phyloP scores from a whole-genome alignment of 2,329 filamentous ascomycete species.

The Ambrosiella beaveri region DNA sequence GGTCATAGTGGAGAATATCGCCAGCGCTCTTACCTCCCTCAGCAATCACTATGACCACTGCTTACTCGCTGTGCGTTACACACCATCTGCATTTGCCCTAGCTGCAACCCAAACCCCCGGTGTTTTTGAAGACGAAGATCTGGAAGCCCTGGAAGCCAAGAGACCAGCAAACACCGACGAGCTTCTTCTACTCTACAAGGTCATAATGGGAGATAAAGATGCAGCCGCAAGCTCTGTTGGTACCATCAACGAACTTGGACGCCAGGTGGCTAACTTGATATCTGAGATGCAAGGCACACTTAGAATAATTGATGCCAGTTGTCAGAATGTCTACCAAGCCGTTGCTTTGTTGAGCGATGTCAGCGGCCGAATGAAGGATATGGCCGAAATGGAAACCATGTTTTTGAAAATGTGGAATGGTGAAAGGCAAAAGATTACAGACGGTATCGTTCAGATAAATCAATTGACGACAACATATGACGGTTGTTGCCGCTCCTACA shows the following conservation, averaged over 20 bases:
- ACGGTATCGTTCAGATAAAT: conserved; percentile 58
- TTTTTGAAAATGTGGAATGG: conserved; percentile 55
- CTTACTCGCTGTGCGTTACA: conserved; percentile 77
- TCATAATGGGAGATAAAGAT: conserved; percentile 55
- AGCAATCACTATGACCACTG: conserved; percentile 86
- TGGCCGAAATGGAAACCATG: conserved; percentile 45
- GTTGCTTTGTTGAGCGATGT: conserved; percentile 52
- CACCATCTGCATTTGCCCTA: conserved; percentile 58
- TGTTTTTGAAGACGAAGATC: conserved; percentile 26
- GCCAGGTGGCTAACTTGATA: conserved; percentile 28
- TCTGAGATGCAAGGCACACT: conserved; percentile 61
- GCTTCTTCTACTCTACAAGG: conserved; percentile 63
- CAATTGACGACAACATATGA: conserved; percentile 71
- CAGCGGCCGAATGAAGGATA: conserved; percentile 44
- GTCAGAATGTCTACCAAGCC: conserved; percentile 42
- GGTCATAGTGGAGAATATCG: conserved; percentile 22
- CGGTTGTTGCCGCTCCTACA: conserved; percentile 70
- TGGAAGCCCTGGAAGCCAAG: conserved; percentile 29
- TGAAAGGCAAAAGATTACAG: conserved; percentile 52
- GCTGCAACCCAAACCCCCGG: conserved; percentile 53
- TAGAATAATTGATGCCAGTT: conserved; percentile 40
- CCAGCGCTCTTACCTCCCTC: conserved; percentile 51
- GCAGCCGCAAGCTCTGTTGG: conserved; percentile 49
- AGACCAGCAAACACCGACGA: conserved; percentile 61
- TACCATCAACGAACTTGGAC: conserved; percentile 45